Evolutionary conservation across 1,284 basidiomycete genomes (phyloP), one percentile per base, ranked within the genome.

Genomic region (Moniliophthora roreri): DNA sequence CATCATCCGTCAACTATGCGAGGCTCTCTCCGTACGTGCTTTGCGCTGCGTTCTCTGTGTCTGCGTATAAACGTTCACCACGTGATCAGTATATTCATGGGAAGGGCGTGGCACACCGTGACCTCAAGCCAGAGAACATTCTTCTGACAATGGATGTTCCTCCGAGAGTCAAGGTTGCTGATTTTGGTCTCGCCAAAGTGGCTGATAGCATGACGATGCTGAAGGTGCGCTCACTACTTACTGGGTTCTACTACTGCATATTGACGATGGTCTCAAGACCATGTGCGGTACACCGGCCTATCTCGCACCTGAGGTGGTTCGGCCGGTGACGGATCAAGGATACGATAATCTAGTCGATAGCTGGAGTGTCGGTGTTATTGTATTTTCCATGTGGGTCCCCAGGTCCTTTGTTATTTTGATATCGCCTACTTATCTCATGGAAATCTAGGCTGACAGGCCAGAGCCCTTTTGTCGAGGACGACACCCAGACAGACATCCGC

Each of bases 331-430:
- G 40, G 66, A 78, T n/a, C 74, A 81, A 42, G 92, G 93, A 1
- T 97, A 97, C 64, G 80, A 87, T 62, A 81, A 87, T 54, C 73
- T 87, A 15, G 95, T 96, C 46, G 94, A 98, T 66, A 93, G 90
- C 59, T 98, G 93, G 93, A 94, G 92, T 46, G 82, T 93, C 18
- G 94, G 95, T 5, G 92, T 95, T 15, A 95, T 97, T 51, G 82
- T 96, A 0, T 97, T 85, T 61, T 85, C 87, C 40, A 93, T 93
- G 90, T 91, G 63, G 55, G 83, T 67, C 8, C 15, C 28, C 26
- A 18, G 18, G n/a, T 20, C 40, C 6, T 16, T n/a, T n/a, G n/a
- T n/a, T 5, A n/a, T 13, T 37, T 45, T 42, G 42, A 11, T 39
- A 44, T 34, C 21, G 28, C n/a, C 62, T 1, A 63, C 66, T 47